Conservation (phyloP, 805 yeast species). For the Nakazawaea pomicola region DNA sequence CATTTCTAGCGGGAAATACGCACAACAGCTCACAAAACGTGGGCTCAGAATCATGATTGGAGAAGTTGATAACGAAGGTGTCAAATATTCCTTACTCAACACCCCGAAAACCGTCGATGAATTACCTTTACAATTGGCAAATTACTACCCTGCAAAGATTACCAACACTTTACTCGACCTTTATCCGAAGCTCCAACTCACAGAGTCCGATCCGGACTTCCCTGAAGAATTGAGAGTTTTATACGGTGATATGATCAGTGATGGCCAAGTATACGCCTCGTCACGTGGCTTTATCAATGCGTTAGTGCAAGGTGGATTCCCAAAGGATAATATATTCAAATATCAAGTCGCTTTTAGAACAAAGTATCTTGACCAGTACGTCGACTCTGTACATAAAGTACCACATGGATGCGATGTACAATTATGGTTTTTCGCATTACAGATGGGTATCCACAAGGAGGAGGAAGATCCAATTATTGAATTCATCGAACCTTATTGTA, state of each 20-base stretch:
- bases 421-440: conserved; percentile 29
- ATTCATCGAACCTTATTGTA: conserved; percentile 8
- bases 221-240: conserved; percentile 19
- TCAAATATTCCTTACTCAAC: conserved; percentile 25
- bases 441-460: conserved; percentile 22
- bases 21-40: conserved; percentile 19
- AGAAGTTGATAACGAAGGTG: conserved; percentile 31
- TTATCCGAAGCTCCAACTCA: conserved; percentile 16
- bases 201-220: conserved; percentile 17
- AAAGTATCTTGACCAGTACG: conserved; percentile 18
- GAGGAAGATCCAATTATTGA: conserved; percentile 17
- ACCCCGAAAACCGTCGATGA: conserved; percentile 27
- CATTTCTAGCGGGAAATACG: conserved; percentile 25
- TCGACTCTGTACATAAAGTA: conserved; percentile 20
- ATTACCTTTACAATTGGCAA: conserved; percentile 27
- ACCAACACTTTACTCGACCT: conserved; percentile 19
- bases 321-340: conserved; percentile 23
- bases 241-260: conserved; percentile 32
- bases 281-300: conserved; percentile 30
- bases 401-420: conserved; percentile 32
- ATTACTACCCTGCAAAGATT: conserved; percentile 30
- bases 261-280: conserved; percentile 35
- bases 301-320: conserved; percentile 25
- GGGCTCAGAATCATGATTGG: conserved; percentile 25
- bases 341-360: conserved; percentile 29